Evolutionary conservation across 2,329 filamentous ascomycete genomes (phyloP), one percentile per base, ranked within the genome.

Genomic region (Alternaria alternata): DNA sequence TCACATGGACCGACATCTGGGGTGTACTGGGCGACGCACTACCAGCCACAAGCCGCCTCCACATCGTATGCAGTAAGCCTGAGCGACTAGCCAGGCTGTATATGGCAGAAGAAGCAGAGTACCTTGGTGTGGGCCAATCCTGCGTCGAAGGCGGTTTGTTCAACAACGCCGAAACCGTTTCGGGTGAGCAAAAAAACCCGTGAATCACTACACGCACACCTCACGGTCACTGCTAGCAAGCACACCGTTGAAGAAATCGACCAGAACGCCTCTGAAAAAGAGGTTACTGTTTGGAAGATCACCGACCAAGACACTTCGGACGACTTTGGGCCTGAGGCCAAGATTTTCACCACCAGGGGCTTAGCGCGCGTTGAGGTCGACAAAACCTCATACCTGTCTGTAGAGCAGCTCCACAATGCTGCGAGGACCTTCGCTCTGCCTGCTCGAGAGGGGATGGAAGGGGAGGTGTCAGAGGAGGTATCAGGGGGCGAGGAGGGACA

Each of bases 1-100:
- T 59, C 56, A 65, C 59, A 2, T 68, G 63, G 63, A 59, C 61
- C 42, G 63, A 68, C 28, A 46, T 68, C 18, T 58, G 51, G 41
- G 49, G 51, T 26, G 46, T 63, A 4, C 47, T 68, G 5, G 47
- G 57, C 38, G 61, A 62, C n/a, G 61, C 51, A 11, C 59, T 68
- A 7, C 56, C 46, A 14, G 56, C 34, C 4, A 53, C 49, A 24
- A 57, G 44, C 28, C 54, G 47, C 47, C 44, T 66, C 5, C 61
- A 62, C 11, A 62, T 66, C 9, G 48, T 53, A 2, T 64, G 61
- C 51, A 56, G 46, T n/a, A 11, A 55, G 48, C 58, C 63, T 3
- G 44, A 55, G 44, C 54, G 63, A 4, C 49, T 66, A 9, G 61
- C 57, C 5, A 54, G 65, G 57, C 54, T 66, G 7, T 64, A 61